phyloP scores from a whole-genome alignment of 768 basidiomycete genomes.

The Leccinum subgranulosum region DNA sequence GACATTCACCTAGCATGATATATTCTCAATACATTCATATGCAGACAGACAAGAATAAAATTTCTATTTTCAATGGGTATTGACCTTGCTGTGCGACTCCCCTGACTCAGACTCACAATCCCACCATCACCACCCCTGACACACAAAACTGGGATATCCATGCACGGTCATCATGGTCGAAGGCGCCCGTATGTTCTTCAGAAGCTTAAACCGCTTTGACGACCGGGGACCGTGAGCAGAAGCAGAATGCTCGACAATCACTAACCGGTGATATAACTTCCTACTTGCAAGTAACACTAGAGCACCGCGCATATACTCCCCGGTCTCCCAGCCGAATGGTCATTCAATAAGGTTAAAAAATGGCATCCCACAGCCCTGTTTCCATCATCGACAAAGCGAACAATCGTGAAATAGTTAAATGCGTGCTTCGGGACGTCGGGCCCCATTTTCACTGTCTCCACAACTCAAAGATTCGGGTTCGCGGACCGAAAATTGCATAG shows the following conservation, averaged over 20 bases:
- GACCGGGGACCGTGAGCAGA: background rate
- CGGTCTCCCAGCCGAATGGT: background rate
- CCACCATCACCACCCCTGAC: background rate
- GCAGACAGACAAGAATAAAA: background rate
- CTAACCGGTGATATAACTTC: background rate
- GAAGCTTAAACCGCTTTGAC: background rate
- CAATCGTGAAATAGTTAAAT: background rate
- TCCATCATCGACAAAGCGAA: background rate
- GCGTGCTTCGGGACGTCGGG: background rate
- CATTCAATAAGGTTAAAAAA: background rate
- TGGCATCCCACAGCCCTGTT: background rate
- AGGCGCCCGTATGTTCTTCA: background rate
- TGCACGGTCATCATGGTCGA: background rate
- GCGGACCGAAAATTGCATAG: background rate
- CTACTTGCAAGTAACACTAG: background rate
- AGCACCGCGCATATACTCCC: background rate
- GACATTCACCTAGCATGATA: background rate
- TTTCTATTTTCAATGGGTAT: background rate
- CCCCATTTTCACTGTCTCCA: background rate
- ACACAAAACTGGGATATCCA: background rate
- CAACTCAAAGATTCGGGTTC: background rate
- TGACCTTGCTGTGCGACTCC: background rate
- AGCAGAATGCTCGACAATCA: background rate
- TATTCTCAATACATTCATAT: background rate
- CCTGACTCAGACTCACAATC: background rate